A percentile compares a stretch with the other conserved stretches of the same genome.
These are phyloP conservation scores for Pythium periplocum DNA, from an alignment of 352 stramenopile species.

Conservation along the genomic window DNA sequence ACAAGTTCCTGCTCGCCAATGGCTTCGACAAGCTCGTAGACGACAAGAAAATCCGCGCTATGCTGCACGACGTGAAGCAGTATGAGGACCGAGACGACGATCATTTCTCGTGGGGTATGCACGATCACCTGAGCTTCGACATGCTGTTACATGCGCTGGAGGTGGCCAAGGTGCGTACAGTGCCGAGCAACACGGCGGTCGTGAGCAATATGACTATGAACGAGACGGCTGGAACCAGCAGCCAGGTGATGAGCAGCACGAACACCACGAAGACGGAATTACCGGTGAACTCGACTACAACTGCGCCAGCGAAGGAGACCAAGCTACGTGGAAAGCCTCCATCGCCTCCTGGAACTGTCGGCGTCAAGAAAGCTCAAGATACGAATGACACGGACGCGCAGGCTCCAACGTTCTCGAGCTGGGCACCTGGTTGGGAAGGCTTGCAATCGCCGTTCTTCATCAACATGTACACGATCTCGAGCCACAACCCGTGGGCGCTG, in stretches of 20 bases:
- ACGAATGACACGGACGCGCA: not conserved
- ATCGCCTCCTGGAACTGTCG: too few relatives aligned
- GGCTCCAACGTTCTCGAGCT: not conserved
- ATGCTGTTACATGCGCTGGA: conserved; percentile 68
- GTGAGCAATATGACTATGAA: conserved; percentile 1
- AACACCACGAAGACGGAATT: conserved; percentile 1
- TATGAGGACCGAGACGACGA: conserved; percentile 60
- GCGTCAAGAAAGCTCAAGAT: not conserved
- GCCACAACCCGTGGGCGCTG: conserved; percentile 57
- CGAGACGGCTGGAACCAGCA: not conserved
- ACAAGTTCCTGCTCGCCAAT: conserved; percentile 57
- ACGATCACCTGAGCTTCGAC: conserved; percentile 68
- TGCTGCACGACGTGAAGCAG: conserved; percentile 49
- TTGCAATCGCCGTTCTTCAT: conserved; percentile 70
- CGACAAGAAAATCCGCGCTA: conserved; percentile 54
- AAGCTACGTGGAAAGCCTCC: not conserved
- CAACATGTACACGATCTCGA: conserved; percentile 76
- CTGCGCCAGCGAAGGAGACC: not conserved
- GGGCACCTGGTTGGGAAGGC: conserved; percentile 36
- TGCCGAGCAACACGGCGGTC: not conserved
- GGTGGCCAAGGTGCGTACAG: conserved; percentile 16
- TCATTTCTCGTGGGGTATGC: conserved; percentile 63
- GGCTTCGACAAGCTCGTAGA: conserved; percentile 70
- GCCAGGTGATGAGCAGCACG: not conserved
- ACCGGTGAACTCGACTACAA: not conserved